These are phyloP conservation scores for Hymenoscyphus fructigenus DNA, from an alignment of 2,329 filamentous ascomycete species.

Conservation along the genomic window DNA sequence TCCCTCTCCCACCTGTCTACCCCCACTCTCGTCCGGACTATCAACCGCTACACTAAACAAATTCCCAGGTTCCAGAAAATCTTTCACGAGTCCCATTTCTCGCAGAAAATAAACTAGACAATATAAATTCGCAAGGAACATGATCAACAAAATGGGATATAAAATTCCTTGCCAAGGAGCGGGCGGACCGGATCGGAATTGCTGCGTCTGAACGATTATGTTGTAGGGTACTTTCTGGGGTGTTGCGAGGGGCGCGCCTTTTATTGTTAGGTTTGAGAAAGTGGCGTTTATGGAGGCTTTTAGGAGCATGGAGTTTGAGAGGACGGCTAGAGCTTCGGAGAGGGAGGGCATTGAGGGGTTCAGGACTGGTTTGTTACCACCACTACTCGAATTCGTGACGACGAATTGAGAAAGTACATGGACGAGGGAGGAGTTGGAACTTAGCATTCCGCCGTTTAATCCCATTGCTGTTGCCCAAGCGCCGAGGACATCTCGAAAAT, in stretches of 20 bases:
- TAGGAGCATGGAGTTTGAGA: slow-evolving; percentile 14
- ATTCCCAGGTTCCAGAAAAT: slow-evolving; percentile 14
- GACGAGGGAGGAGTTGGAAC: slow-evolving; percentile 6
- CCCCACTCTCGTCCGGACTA: slow-evolving; percentile 12
- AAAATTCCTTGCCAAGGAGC: slow-evolving; percentile 11
- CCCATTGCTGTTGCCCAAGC: slow-evolving; percentile 12
- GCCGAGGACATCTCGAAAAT: slow-evolving; percentile 15
- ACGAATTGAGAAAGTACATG: slow-evolving; percentile 15
- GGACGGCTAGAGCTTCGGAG: slow-evolving; percentile 12
- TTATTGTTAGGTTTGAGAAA: not conserved
- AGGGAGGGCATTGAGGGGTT: slow-evolving; percentile 12
- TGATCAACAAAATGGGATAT: slow-evolving; percentile 13
- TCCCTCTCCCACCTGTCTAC: not conserved
- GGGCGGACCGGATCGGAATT: slow-evolving; percentile 13
- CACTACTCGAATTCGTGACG: not conserved
- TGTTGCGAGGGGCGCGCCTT: not conserved
- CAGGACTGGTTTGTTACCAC: not conserved
- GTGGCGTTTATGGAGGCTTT: slow-evolving; percentile 15
- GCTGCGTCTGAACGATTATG: slow-evolving; percentile 12
- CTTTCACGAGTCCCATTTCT: slow-evolving; percentile 12
- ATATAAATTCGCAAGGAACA: slow-evolving; percentile 13
- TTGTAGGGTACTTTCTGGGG: slow-evolving; percentile 1
- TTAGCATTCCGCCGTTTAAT: slow-evolving; percentile 8
- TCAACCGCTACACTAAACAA: slow-evolving; percentile 6
- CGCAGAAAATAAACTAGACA: slow-evolving; percentile 14